Base-by-base conservation (phyloP, 441 rosid genomes). In the Hura crepitans region DNA sequence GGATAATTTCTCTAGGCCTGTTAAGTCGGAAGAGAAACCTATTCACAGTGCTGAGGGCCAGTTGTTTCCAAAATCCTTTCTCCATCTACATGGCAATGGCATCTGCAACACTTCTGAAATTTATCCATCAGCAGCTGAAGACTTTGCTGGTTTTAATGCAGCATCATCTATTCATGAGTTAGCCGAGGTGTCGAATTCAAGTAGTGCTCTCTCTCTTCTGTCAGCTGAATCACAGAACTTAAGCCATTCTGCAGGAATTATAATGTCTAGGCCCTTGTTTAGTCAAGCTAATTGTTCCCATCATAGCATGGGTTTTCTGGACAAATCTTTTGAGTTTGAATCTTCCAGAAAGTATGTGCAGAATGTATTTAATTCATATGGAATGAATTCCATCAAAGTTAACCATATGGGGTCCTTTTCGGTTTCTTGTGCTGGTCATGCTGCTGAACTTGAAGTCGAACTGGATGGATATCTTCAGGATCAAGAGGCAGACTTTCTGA, bases 181-280 rank as follows among this genome's bases (percentile, higher is more conserved):
- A 56, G 53, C 80, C 20, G 82, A 75, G 72, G 69, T 66, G 17
- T 69, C 82, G 23, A 77, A 75, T 73, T 78, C 88, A 63, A 77
- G 82, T 66, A 62, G 92, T 87, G 97, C 96, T 91, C 90, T 79
- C 93, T 91, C 97, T 89, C 97, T 89, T 91, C 97, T 91, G 97
- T 91, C 97, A 89, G 70, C 83, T 56, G 84, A 83, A 74, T 84
- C 93, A 76, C 86, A 78, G 73, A 74, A 78, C 71, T 60, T 76
- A 37, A 71, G 80, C 74, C 81, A 78, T 69, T 66, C 81, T 1
- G 66, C 82, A 13, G 82, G 76, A 72, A 73, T 37, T 72, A 72
- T 78, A 70, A 73, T 71, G 73, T 73, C 72, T 20, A 66, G 65
- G 70, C 79, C 84, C 75, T 76, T 73, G 28, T 66, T 71, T 66